These are phyloP conservation scores for Carex parvula DNA, from an alignment of 176 grass and related monocot genomes.

Conservation along the genomic window DNA sequence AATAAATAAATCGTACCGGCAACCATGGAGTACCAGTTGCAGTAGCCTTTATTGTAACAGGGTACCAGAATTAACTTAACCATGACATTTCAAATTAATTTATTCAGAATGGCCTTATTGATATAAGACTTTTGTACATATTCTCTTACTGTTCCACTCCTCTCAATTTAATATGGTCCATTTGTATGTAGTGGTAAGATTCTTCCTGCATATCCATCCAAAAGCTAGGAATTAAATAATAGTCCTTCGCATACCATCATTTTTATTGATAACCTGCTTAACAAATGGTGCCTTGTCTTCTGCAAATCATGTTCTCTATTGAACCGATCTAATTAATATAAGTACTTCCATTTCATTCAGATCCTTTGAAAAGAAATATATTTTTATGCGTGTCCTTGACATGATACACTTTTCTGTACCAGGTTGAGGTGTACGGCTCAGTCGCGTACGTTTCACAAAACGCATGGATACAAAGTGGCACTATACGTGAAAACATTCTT, in stretches of 20 bases:
- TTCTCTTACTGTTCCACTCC: not conserved
- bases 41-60: not conserved
- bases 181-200: not conserved
- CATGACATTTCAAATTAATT: not conserved
- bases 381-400: not conserved
- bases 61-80: not conserved
- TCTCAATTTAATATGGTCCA: not conserved
- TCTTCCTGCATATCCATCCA: not conserved
- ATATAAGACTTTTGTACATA: not conserved
- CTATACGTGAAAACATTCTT: slow-evolving; percentile 82
- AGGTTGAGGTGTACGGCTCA: slow-evolving; percentile 72
- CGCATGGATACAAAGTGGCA: slow-evolving; percentile 93
- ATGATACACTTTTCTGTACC: slow-evolving; percentile 11
- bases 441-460: slow-evolving; percentile 83
- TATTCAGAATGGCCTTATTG: not conserved
- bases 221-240: not conserved
- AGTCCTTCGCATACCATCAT: not conserved
- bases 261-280: not conserved
- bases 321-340: not conserved
- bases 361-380: not conserved
- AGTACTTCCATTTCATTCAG: not conserved
- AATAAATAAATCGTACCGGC: not conserved
- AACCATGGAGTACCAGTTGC: not conserved
- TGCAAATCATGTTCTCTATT: not conserved
- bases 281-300: not conserved